Conservation (phyloP, 2,329 filamentous ascomycete species). For the Pyricularia grisea region DNA sequence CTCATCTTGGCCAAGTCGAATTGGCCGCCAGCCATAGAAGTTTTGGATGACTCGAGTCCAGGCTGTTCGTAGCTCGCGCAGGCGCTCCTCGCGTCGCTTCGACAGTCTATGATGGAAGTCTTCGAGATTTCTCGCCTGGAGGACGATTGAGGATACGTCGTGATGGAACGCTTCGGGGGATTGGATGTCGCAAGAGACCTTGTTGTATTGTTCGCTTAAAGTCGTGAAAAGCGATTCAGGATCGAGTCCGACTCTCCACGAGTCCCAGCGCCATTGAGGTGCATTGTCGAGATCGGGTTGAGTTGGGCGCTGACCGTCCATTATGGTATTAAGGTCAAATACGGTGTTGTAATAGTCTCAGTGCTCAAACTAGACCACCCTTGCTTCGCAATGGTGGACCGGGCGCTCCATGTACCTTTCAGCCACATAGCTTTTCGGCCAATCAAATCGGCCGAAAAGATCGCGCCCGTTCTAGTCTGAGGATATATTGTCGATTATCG, state of each 20-base stretch:
- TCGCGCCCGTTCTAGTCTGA: too few species aligned
- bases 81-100: not conserved
- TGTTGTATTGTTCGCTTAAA: not conserved
- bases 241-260: not conserved
- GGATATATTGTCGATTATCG: too few species aligned
- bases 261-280: not conserved
- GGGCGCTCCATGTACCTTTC: too few species aligned
- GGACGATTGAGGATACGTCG: conserved; percentile 1
- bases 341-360: too few species aligned
- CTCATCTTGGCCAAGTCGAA: not conserved
- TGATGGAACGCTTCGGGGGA: not conserved
- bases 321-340: not conserved
- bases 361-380: too few species aligned
- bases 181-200: not conserved
- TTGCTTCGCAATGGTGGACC: too few species aligned
- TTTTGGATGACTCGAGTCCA: not conserved
- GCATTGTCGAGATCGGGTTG: not conserved
- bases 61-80: not conserved
- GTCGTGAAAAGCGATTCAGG: not conserved
- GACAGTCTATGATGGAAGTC: not conserved
- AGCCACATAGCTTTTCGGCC: too few species aligned
- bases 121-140: not conserved
- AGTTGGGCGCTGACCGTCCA: not conserved
- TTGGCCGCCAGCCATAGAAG: not conserved
- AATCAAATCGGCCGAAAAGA: too few species aligned